Evolutionary conservation across 2,329 filamentous ascomycete species (phyloP).

Genomic region (Colletotrichum sp.): DNA sequence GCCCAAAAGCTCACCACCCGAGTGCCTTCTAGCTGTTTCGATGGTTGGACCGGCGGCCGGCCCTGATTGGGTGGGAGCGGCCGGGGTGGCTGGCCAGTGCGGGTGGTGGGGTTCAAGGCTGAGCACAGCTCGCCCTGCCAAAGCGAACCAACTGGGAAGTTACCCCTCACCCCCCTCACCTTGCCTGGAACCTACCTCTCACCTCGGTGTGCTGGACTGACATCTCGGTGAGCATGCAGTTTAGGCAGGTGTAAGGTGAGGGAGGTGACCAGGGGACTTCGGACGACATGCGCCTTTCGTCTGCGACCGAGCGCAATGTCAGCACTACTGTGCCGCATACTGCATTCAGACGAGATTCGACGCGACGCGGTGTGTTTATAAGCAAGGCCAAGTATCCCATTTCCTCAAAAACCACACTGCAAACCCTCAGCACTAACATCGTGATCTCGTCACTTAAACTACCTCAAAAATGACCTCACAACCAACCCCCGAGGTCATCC

Average conservation of each 20-base stretch:
- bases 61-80: conserved; percentile 34
- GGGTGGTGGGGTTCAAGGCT: conserved; percentile 21
- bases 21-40: conserved; percentile 48
- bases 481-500: not conserved
- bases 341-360: not conserved
- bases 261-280: not conserved
- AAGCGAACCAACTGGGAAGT: not conserved
- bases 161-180: not conserved
- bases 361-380: not conserved
- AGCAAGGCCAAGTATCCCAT: not conserved
- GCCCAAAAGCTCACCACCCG: conserved; percentile 27
- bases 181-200: not conserved
- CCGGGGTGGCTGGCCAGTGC: conserved; percentile 23
- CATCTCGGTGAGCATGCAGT: not conserved
- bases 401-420: not conserved
- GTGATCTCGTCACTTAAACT: not conserved
- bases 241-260: not conserved
- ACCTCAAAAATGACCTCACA: not conserved
- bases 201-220: not conserved
- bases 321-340: not conserved
- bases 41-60: conserved; percentile 31
- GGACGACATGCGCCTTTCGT: not conserved
- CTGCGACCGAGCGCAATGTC: not conserved
- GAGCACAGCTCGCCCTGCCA: conserved; percentile 1
- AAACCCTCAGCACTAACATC: not conserved